Evolutionary conservation across 257 asterid species (phyloP), one percentile per base, ranked within the genome.

Genomic region (Buddleja alternifolia): DNA sequence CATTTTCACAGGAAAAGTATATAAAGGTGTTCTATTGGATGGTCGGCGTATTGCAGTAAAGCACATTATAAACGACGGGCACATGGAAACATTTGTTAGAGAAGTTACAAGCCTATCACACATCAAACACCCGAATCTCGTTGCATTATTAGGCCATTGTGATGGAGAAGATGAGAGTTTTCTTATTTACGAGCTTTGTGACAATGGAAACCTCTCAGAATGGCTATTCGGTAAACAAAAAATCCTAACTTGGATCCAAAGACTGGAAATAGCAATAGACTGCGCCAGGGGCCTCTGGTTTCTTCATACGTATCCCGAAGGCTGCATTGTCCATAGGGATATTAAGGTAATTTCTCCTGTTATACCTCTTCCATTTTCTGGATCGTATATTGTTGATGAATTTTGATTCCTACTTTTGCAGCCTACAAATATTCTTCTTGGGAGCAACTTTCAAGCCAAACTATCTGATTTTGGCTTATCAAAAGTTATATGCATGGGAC

Each of bases 381-480:
- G 8, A 16, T 11, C 2, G 7, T 42, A 8, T 10, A 3, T 61
- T 16, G 15, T 34, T 16, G 1, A 37, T 54, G 11, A 58, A 23
- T 41, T 20, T 46, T 8, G 7, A 20, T 32, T 17, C 16, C n/a
- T n/a, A 25, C 25, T 54, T 51, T 61, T 80, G 71, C 89, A 88
- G 97, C 97, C 97, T 4, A 84, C 96, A 60, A 90, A 88, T 65
- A 88, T 90, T 60, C 97, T 90, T 67, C 69, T 90, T 16, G 78
- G 84, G 34, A 63, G 70, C 25, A 69, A 78, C 58, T 83, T 90
- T 21, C 77, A 80, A 60, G 97, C 84, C 17, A 90, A 90, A 52
- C 84, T 88, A 41, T 79, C 93, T 0, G 95, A 90, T 69, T 90
- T 88, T 47, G 97, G 97, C 67, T 55, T 88, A 61, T 90, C 97